These are phyloP conservation scores for Talaromyces sp. DNA, from an alignment of 2,329 filamentous ascomycete species.

Conservation along the genomic window DNA sequence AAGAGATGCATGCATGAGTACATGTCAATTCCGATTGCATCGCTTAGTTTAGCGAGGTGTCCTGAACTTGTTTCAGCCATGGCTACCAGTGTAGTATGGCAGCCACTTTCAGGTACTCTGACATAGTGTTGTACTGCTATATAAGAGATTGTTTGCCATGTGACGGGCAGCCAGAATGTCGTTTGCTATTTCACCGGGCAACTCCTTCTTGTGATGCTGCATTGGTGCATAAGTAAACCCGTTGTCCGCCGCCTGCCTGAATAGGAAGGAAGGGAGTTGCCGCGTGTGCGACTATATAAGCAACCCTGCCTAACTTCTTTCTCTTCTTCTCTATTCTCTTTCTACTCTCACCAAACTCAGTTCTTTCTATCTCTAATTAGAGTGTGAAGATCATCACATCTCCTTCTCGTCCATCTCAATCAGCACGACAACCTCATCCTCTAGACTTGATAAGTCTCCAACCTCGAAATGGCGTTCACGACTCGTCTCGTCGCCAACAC, in stretches of 20 bases:
- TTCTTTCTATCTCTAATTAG: not conserved
- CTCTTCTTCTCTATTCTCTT: not conserved
- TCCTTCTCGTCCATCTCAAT: not conserved
- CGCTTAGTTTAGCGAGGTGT: not conserved
- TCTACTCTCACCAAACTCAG: not conserved
- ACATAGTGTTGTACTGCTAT: not conserved
- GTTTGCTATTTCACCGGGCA: not conserved
- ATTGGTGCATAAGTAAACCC: not conserved
- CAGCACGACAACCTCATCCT: not conserved
- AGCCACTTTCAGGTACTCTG: not conserved
- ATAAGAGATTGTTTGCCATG: not conserved
- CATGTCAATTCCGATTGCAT: not conserved
- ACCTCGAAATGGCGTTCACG: not conserved
- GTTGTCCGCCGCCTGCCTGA: not conserved
- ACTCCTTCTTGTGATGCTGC: not conserved
- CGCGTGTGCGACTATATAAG: not conserved
- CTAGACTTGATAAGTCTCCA: not conserved
- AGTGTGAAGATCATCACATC: not conserved
- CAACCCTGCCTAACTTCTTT: not conserved
- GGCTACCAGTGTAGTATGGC: not conserved
- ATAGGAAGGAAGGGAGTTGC: not conserved
- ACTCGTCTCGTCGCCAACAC: not conserved
- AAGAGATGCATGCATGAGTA: not conserved
- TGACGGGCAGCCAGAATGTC: not conserved
- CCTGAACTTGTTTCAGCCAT: not conserved